Evolutionary conservation across 805 yeast genomes (phyloP), one percentile per base, ranked within the genome.

Genomic region (Spathaspora boniae): DNA sequence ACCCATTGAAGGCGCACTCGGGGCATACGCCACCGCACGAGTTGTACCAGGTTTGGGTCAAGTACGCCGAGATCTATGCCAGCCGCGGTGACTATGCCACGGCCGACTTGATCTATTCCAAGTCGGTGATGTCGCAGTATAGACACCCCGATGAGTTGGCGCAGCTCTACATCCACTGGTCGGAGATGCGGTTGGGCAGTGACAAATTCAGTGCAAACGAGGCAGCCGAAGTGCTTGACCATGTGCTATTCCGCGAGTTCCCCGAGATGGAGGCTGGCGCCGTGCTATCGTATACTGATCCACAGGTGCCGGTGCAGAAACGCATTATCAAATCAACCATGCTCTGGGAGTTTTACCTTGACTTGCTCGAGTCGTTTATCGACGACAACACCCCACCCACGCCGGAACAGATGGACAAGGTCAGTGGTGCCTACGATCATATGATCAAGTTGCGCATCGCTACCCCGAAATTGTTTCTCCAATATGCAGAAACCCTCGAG

Each of bases 281-380:
- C n/a, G n/a, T n/a, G n/a, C n/a, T n/a, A n/a, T 12, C 24, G 3
- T 71, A 58, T 40, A 54, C 58, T 24, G 80, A 78, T 48, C 50
- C 56, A 14, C 45, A 60, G 0, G 37, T 68, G 2, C 62, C 81
- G 9, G 75, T 84, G 0, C 88, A 82, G 43, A 56, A 72, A 18
- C 56, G 86, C 20, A 46, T 82, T 7, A 80, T 74, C 53, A 79
- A 77, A 45, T 77, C 85, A 4, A 58, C 65, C 27, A 74, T 74
- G 34, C 57, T 88, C 5, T 89, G 96, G 96, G 60, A 75, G 4
- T 73, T 76, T 43, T 86, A 83, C 49, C 53, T 86, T 18, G 95
- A 86, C 47, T 51, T 86, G 19, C 67, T 81, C 12, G 89, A 83
- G 54, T 68, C 80, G 9, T 54, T 67, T 21, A 22, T 11, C 25